These are phyloP conservation scores for Penicillium antarcticum DNA, from an alignment of 495 filamentous ascomycete species.

Conservation along the genomic window DNA sequence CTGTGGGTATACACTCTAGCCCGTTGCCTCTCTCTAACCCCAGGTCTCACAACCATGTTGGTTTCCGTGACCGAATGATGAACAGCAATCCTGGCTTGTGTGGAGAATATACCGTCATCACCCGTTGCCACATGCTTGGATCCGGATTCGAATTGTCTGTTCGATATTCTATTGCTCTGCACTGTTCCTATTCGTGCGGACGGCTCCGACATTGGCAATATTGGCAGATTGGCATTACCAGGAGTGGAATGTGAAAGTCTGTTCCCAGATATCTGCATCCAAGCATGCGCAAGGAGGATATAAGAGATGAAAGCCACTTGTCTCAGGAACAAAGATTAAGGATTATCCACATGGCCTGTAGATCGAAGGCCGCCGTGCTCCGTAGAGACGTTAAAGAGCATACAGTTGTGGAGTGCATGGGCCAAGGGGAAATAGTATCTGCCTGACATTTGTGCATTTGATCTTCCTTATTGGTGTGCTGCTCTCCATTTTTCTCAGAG, in stretches of 20 bases:
- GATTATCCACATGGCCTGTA: not conserved
- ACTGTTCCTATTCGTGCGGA: not conserved
- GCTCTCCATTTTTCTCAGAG: not conserved
- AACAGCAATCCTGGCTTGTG: not conserved
- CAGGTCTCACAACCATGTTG: not conserved
- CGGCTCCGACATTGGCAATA: not conserved
- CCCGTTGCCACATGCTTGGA: constrained; percentile 12
- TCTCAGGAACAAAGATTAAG: not conserved
- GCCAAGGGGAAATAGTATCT: not conserved
- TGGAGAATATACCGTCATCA: constrained; percentile 15
- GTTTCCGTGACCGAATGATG: constrained; percentile 1
- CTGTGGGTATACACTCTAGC: no score
- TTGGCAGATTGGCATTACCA: not conserved
- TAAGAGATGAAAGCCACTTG: not conserved
- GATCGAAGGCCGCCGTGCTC: not conserved
- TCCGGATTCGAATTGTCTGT: not conserved
- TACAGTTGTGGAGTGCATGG: not conserved
- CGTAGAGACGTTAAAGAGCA: not conserved
- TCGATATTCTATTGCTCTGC: not conserved
- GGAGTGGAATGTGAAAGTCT: not conserved
- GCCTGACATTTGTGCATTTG: no score
- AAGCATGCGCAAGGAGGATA: constrained; percentile 10
- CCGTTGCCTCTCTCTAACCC: not conserved
- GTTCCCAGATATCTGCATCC: constrained; percentile 2
- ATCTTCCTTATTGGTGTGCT: no score